A percentile compares a stretch with the other conserved stretches of the same genome.
Conservation (phyloP, 176 grass and related monocot species). For the Canna indica region DNA sequence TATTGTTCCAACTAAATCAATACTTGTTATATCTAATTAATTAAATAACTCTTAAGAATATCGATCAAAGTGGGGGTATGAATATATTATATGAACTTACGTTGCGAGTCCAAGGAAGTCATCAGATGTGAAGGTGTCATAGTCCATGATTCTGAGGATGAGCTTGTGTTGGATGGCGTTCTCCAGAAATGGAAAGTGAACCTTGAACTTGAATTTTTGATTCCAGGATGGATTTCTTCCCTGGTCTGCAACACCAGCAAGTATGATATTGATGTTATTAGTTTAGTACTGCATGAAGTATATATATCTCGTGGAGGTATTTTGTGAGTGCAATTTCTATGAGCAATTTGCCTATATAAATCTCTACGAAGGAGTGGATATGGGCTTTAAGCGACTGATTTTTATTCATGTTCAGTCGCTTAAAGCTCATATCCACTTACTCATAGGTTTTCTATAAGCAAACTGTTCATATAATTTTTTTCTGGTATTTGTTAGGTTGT, state of each 20-base stretch:
- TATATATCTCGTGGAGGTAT: not conserved
- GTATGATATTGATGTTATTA: not conserved
- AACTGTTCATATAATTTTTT: too few relatives aligned
- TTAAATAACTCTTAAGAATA: too few relatives aligned
- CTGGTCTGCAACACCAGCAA: constrained; percentile 26
- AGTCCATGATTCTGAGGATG: constrained; percentile 53
- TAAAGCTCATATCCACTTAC: too few relatives aligned
- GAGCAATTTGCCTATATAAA: too few relatives aligned
- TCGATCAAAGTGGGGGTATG: too few relatives aligned
- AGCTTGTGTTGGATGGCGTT: constrained; percentile 46
- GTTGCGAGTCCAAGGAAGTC: constrained; percentile 75
- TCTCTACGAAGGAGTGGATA: too few relatives aligned
- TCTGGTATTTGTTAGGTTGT: not conserved
- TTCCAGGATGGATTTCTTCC: constrained; percentile 81
- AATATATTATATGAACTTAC: constrained; percentile 60
- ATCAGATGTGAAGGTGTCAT: constrained; percentile 52
- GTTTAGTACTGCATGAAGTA: too few relatives aligned
- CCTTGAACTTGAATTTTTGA: constrained; percentile 64
- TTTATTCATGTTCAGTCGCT: too few relatives aligned
- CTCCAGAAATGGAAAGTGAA: constrained; percentile 30
- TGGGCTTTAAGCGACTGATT: not conserved
- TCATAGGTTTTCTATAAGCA: too few relatives aligned
- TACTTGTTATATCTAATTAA: too few relatives aligned
- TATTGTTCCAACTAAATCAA: not conserved
- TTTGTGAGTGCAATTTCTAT: too few relatives aligned